Conservation (phyloP, 179 eudicot species). For the Spergularia azorica region DNA sequence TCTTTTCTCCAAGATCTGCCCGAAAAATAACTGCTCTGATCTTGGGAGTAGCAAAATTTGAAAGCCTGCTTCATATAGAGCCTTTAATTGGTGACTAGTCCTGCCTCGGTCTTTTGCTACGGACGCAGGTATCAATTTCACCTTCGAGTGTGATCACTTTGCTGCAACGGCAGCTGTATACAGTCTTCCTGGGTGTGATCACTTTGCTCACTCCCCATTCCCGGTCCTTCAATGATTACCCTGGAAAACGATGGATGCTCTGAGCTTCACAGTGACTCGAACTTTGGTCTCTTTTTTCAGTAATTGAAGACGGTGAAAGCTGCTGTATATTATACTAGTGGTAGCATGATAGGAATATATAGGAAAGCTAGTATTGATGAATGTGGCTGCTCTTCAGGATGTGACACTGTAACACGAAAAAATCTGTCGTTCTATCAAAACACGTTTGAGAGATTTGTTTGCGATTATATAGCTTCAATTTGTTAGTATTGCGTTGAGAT, state of each 20-base stretch:
- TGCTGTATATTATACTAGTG: background rate
- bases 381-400: background rate
- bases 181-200: no score
- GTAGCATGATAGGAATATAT: background rate
- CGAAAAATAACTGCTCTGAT: background rate
- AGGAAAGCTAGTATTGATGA: background rate
- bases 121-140: no score
- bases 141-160: no score
- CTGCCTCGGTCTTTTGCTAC: background rate
- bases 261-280: background rate
- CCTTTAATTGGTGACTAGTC: background rate
- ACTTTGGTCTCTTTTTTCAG: background rate
- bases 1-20: no score
- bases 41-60: background rate
- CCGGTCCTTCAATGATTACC: background rate
- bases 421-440: no score
- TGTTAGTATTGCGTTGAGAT: no score
- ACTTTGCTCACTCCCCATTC: background rate
- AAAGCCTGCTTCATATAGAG: background rate
- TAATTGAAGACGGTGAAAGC: background rate
- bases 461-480: no score
- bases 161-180: background rate
- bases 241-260: background rate
- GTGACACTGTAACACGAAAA: no score
- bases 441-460: no score